These are phyloP conservation scores for Agastache rugosa DNA, from an alignment of 257 asterid species.

Conservation along the genomic window DNA sequence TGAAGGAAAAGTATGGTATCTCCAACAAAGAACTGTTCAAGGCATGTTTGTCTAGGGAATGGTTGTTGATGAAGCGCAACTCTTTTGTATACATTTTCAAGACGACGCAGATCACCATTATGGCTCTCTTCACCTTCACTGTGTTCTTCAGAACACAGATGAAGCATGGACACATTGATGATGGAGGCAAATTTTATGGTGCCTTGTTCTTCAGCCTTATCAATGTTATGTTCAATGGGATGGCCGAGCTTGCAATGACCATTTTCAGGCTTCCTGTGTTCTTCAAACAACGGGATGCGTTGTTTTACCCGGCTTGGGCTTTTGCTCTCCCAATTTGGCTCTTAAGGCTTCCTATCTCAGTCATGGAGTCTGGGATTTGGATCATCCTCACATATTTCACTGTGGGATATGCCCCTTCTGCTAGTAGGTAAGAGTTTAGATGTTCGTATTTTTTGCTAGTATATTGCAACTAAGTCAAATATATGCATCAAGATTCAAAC, in stretches of 20 bases:
- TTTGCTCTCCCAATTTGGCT: slow-evolving; percentile 78
- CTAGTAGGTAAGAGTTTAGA: slow-evolving; percentile 52
- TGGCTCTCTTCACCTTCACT: slow-evolving; percentile 71
- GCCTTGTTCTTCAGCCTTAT: slow-evolving; percentile 74
- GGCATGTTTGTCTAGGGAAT: slow-evolving; percentile 71
- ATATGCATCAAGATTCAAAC: background rate
- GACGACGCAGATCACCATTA: slow-evolving; percentile 68
- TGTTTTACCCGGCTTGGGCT: slow-evolving; percentile 77
- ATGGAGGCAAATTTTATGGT: slow-evolving; percentile 66
- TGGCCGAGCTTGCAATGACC: slow-evolving; percentile 77
- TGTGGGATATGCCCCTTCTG: slow-evolving; percentile 73
- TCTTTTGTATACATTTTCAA: slow-evolving; percentile 69
- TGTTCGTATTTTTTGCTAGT: background rate
- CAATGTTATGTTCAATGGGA: slow-evolving; percentile 76
- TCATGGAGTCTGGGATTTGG: slow-evolving; percentile 72
- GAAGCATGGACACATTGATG: slow-evolving; percentile 61
- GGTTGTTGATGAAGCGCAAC: slow-evolving; percentile 71
- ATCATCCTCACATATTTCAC: slow-evolving; percentile 72
- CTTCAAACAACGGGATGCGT: slow-evolving; percentile 70
- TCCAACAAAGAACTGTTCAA: slow-evolving; percentile 65
- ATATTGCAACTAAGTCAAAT: background rate
- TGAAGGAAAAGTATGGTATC: slow-evolving; percentile 62
- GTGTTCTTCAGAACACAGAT: slow-evolving; percentile 73
- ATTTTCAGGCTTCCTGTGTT: slow-evolving; percentile 70
- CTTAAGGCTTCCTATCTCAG: slow-evolving; percentile 62